These are phyloP conservation scores for Cardamine chenopodiifolia DNA, from an alignment of 345 rosid genomes.

Conservation along the genomic window DNA sequence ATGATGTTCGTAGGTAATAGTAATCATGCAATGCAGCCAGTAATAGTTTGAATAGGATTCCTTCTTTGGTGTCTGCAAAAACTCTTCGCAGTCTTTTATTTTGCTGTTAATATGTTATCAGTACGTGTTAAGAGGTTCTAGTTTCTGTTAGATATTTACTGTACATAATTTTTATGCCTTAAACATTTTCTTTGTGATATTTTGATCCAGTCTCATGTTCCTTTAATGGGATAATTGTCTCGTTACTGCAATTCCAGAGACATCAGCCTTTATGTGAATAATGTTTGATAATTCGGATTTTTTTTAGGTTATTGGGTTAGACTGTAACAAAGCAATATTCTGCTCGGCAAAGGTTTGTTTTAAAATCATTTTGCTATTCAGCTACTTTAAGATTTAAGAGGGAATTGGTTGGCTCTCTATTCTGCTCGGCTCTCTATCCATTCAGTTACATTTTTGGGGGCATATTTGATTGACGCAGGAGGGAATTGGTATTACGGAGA, in stretches of 20 bases:
- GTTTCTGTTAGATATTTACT: not conserved
- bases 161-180: not conserved
- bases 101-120: slow-evolving; percentile 6
- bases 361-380: slow-evolving; percentile 11
- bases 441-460: slow-evolving; percentile 5
- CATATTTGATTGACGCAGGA: slow-evolving; percentile 54
- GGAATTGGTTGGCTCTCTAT: slow-evolving; percentile 1
- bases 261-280: slow-evolving; percentile 11
- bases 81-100: not conserved
- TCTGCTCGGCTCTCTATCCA: slow-evolving; percentile 4
- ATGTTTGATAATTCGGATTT: slow-evolving; percentile 11
- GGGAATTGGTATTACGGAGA: slow-evolving; percentile 87
- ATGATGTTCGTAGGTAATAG: slow-evolving; percentile 4
- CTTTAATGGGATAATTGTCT: slow-evolving; percentile 7
- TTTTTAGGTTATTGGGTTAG: slow-evolving; percentile 86
- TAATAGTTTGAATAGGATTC: not conserved
- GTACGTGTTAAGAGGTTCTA: slow-evolving; percentile 14
- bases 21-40: slow-evolving; percentile 9
- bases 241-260: slow-evolving; percentile 28
- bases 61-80: slow-evolving; percentile 25
- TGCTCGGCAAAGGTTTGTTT: slow-evolving; percentile 95
- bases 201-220: not conserved
- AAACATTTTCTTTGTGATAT: slow-evolving; percentile 9
- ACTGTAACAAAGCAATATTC: slow-evolving; percentile 85
- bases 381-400: not conserved